Percentiles rank a stretch among this genome's conserved stretches.
Conservation (phyloP, 2,329 filamentous ascomycete genomes). For the Sporothrix globosa region DNA sequence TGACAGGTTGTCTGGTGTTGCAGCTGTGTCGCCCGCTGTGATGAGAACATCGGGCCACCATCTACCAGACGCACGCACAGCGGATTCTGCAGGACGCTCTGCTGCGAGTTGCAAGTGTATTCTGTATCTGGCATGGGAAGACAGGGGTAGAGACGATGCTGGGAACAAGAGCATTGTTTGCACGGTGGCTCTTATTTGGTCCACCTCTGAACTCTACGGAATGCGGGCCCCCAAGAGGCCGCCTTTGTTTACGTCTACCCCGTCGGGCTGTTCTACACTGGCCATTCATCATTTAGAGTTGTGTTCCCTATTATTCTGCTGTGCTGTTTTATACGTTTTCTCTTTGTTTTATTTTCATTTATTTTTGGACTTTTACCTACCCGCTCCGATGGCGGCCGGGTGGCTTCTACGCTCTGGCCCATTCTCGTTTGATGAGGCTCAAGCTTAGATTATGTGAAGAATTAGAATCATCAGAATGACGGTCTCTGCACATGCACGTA, state of each 20-base stretch:
- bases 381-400: slow-evolving; percentile 12
- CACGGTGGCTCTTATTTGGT: no score
- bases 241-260: slow-evolving; percentile 21
- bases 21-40: not conserved
- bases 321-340: not conserved
- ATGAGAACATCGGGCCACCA: not conserved
- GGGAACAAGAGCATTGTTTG: not conserved
- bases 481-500: not conserved
- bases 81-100: slow-evolving; percentile 25
- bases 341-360: not conserved
- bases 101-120: not conserved
- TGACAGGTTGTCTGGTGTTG: slow-evolving; percentile 10
- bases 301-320: not conserved
- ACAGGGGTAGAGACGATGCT: slow-evolving; percentile 14
- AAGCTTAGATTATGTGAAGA: not conserved
- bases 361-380: not conserved
- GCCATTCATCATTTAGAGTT: slow-evolving; percentile 26
- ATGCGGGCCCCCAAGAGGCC: slow-evolving; percentile 21
- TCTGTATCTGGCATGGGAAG: slow-evolving; percentile 17
- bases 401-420: not conserved
- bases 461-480: not conserved
- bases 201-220: not conserved
- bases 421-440: slow-evolving; percentile 5
- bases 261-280: slow-evolving; percentile 9
- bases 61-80: not conserved